Conservation (phyloP, 2,329 filamentous ascomycete species). For the Diaporthe sp. region DNA sequence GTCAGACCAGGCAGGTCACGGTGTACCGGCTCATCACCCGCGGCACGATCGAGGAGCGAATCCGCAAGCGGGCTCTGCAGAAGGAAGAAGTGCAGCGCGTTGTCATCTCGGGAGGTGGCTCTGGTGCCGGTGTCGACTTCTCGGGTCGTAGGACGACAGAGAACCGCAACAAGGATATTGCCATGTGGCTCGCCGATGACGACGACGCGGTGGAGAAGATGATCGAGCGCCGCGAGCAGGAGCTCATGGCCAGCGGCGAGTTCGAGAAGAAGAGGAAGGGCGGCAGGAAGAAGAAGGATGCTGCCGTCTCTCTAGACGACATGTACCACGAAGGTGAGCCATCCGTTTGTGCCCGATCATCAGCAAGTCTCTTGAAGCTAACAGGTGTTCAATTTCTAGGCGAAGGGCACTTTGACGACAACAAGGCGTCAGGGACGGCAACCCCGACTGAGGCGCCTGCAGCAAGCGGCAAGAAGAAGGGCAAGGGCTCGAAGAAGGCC, state of each 20-base stretch:
- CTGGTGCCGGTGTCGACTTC: conserved; percentile 90
- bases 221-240: conserved; percentile 92
- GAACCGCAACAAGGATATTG: conserved; percentile 97
- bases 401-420: conserved; percentile 96
- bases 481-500: conserved; percentile 70
- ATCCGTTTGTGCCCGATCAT: background rate
- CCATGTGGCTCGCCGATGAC: conserved; percentile 98
- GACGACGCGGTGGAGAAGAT: conserved; percentile 84
- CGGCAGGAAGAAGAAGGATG: conserved; percentile 65
- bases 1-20: conserved; percentile 94
- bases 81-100: conserved; percentile 99
- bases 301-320: conserved; percentile 81
- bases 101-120: conserved; percentile 91
- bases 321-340: conserved; percentile 98
- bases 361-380: conserved; percentile 41
- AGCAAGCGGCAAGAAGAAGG: conserved; percentile 68
- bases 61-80: conserved; percentile 94
- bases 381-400: conserved; percentile 66
- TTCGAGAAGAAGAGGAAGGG: conserved; percentile 75
- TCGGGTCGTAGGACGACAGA: conserved; percentile 89
- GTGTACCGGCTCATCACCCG: conserved; percentile 98
- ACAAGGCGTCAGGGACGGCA: conserved; percentile 86
- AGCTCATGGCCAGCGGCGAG: conserved; percentile 81
- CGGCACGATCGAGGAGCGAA: conserved; percentile 97
- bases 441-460: conserved; percentile 77